Conservation (phyloP, 1,284 basidiomycete species). For the Pseudozyma sp. region DNA sequence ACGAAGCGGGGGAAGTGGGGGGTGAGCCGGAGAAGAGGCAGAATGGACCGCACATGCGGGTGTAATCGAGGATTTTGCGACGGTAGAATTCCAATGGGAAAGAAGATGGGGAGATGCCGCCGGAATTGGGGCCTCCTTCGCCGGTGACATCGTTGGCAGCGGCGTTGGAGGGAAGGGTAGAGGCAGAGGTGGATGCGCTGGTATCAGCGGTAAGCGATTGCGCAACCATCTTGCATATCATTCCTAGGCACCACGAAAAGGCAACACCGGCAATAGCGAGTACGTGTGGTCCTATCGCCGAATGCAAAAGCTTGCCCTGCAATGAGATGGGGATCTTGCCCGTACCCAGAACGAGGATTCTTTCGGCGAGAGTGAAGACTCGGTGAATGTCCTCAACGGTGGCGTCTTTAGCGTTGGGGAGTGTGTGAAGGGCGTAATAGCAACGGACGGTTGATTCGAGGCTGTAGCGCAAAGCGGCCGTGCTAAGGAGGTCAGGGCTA, state of each 20-base stretch:
- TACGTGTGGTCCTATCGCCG: constrained; percentile 42
- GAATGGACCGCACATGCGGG: constrained; percentile 46
- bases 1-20: constrained; percentile 10
- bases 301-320: constrained; percentile 40
- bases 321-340: constrained; percentile 42
- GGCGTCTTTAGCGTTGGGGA: constrained; percentile 34
- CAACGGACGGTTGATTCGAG: constrained; percentile 31
- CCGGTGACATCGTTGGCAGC: too few species aligned
- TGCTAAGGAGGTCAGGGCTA: constrained; percentile 11
- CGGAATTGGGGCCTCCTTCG: neutral
- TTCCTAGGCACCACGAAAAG: constrained; percentile 37
- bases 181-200: neutral
- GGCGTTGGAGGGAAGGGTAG: too few species aligned
- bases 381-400: constrained; percentile 28
- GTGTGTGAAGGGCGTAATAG: constrained; percentile 43
- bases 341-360: constrained; percentile 37
- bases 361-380: constrained; percentile 37
- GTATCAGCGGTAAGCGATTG: neutral
- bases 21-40: constrained; percentile 36
- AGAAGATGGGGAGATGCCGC: neutral
- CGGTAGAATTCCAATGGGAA: constrained; percentile 41
- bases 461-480: constrained; percentile 37
- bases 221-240: constrained; percentile 32
- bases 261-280: constrained; percentile 32
- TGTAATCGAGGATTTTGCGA: constrained; percentile 47